phyloP scores from a whole-genome alignment of 495 filamentous ascomycete species.

The Echria macrotheca region DNA sequence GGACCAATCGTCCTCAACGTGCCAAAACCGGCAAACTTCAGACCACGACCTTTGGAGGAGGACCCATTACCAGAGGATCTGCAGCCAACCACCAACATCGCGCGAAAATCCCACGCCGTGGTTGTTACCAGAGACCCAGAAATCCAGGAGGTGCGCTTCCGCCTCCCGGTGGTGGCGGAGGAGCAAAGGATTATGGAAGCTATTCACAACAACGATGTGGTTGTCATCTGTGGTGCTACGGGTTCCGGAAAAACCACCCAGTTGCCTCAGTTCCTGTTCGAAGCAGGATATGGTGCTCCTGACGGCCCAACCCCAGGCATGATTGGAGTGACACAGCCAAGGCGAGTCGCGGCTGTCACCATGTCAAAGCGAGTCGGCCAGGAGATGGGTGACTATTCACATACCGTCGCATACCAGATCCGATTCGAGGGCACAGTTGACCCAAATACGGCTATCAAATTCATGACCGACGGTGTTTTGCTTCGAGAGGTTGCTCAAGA shows the following conservation, averaged over 20 bases:
- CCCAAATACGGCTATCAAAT: conserved; percentile 89
- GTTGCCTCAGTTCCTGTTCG: conserved; percentile 90
- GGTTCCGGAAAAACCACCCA: conserved; percentile 98
- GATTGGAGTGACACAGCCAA: conserved; percentile 91
- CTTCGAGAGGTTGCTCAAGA: conserved; percentile 88
- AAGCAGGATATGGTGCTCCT: conserved; percentile 83
- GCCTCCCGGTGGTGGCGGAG: conserved; percentile 84
- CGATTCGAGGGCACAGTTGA: conserved; percentile 82
- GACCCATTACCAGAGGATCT: conserved; percentile 76
- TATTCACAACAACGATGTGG: conserved; percentile 77
- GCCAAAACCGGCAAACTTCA: conserved; percentile 47
- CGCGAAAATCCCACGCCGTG: conserved; percentile 72
- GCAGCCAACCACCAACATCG: conserved; percentile 54
- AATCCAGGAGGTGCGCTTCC: conserved; percentile 72
- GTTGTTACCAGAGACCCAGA: conserved; percentile 62
- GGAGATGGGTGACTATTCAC: conserved; percentile 68
- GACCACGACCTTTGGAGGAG: conserved; percentile 56
- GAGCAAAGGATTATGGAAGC: conserved; percentile 99
- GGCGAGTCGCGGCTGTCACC: conserved; percentile 87
- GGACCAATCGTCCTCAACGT: conserved; percentile 33
- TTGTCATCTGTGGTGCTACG: conserved; percentile 93
- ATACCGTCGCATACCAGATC: conserved; percentile 83
- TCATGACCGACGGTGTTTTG: conserved; percentile 98
- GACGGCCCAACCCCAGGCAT: conserved; percentile 77
- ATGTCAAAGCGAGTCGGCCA: conserved; percentile 89